Conservation (phyloP, 177 flowering plant genomes). For the Vitis hybrid region DNA sequence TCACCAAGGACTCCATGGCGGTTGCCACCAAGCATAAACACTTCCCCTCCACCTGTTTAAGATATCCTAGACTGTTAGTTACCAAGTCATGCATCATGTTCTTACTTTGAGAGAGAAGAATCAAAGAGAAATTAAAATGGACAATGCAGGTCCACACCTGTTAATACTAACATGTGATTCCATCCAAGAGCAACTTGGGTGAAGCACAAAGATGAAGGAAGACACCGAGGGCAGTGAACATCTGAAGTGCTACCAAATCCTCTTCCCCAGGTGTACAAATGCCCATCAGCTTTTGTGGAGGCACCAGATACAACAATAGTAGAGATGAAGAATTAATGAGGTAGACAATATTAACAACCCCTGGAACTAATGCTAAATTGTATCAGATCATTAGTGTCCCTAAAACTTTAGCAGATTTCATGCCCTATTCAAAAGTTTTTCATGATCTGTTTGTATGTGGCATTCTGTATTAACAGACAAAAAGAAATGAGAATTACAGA, state of each 20-base stretch:
- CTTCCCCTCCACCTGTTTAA: constrained; percentile 54
- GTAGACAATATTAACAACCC: background rate
- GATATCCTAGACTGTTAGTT: constrained; percentile 5
- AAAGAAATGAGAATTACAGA: background rate
- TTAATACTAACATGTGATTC: constrained; percentile 78
- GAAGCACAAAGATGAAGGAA: constrained; percentile 34
- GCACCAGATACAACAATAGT: constrained; percentile 5
- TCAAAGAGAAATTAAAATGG: background rate
- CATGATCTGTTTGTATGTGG: too few relatives aligned
- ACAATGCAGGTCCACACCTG: constrained; percentile 36
- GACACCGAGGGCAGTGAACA: constrained; percentile 37
- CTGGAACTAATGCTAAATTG: background rate
- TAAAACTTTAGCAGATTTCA: background rate
- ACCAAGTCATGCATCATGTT: background rate
- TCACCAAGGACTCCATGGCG: constrained; percentile 62
- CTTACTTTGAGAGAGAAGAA: background rate
- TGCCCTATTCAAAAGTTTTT: background rate
- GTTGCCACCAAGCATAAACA: constrained; percentile 71
- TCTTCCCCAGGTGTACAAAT: constrained; percentile 85
- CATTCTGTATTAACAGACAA: background rate
- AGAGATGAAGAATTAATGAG: background rate
- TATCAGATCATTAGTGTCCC: background rate
- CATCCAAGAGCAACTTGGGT: constrained; percentile 72
- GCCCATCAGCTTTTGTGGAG: constrained; percentile 55
- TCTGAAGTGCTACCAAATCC: constrained; percentile 56